phyloP scores from a whole-genome alignment of 768 basidiomycete species.

The Leccinum broughii region DNA sequence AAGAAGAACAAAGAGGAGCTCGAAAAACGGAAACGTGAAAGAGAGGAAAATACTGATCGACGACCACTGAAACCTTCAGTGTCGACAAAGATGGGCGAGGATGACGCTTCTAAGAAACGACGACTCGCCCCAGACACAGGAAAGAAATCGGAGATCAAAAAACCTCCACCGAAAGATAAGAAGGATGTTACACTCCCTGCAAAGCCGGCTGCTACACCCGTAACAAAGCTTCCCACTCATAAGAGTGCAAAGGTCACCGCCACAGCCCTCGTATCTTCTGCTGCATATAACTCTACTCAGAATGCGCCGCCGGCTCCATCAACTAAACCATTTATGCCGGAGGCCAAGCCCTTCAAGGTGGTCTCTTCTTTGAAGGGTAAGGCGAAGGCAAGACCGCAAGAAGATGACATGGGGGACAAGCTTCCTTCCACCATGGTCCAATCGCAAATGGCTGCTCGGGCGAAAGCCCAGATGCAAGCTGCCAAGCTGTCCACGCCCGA shows the following conservation, averaged over 20 bases:
- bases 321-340: conserved; percentile 32
- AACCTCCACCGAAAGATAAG: conserved; percentile 59
- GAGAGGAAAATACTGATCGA: conserved; percentile 76
- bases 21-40: conserved; percentile 79
- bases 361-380: conserved; percentile 47
- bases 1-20: conserved; percentile 69
- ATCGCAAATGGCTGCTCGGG: conserved; percentile 69
- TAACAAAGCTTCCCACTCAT: conserved; percentile 25
- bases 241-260: conserved; percentile 40
- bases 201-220: conserved; percentile 29
- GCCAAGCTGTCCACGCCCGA: conserved; percentile 48
- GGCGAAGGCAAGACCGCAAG: conserved; percentile 45
- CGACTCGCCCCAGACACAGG: conserved; percentile 54
- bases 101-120: conserved; percentile 72
- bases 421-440: conserved; percentile 67
- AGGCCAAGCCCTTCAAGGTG: conserved; percentile 37
- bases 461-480: conserved; percentile 66
- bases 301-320: conserved; percentile 31
- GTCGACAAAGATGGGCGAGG: conserved; percentile 67
- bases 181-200: conserved; percentile 31
- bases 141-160: conserved; percentile 61
- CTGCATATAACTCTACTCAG: conserved; percentile 41
- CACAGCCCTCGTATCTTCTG: conserved; percentile 37
- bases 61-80: conserved; percentile 50
- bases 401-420: conserved; percentile 47